These are phyloP conservation scores for Plasmodiophora brassicae DNA, from an alignment of 208 protist species.

Conservation along the genomic window DNA sequence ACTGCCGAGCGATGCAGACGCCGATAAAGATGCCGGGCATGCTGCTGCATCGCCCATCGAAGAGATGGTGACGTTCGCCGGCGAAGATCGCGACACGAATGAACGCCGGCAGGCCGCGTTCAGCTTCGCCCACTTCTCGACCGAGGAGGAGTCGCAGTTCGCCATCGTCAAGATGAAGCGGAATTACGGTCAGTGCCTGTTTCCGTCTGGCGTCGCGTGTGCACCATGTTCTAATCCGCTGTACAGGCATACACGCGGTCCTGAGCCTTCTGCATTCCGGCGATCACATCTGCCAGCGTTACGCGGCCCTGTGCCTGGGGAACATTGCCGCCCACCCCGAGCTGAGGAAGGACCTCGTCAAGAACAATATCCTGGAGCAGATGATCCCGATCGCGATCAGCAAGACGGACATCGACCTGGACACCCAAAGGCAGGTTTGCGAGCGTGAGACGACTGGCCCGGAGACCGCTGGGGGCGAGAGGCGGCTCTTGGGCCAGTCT, in stretches of 20 bases:
- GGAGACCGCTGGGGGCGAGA: neutral
- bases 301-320: constrained; percentile 13
- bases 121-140: constrained; percentile 28
- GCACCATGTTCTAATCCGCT: too few species aligned
- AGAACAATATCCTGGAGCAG: neutral
- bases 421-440: neutral
- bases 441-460: too few species aligned
- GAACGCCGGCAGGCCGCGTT: constrained; percentile 15
- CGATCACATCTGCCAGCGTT: constrained; percentile 29
- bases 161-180: constrained; percentile 32
- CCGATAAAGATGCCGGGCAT: neutral
- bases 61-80: constrained; percentile 25
- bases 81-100: constrained; percentile 19
- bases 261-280: constrained; percentile 15
- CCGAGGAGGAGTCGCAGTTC: constrained; percentile 24
- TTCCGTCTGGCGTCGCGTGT: neutral
- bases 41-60: neutral
- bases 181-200: neutral
- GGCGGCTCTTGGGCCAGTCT: too few species aligned
- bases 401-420: neutral
- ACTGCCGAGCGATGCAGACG: neutral
- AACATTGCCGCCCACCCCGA: constrained; percentile 15
- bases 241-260: neutral
- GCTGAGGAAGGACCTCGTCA: constrained; percentile 26
- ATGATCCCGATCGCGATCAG: constrained; percentile 9